phyloP scores from a whole-genome alignment of 2,329 filamentous ascomycete genomes.

The Cercospora nicotianae region DNA sequence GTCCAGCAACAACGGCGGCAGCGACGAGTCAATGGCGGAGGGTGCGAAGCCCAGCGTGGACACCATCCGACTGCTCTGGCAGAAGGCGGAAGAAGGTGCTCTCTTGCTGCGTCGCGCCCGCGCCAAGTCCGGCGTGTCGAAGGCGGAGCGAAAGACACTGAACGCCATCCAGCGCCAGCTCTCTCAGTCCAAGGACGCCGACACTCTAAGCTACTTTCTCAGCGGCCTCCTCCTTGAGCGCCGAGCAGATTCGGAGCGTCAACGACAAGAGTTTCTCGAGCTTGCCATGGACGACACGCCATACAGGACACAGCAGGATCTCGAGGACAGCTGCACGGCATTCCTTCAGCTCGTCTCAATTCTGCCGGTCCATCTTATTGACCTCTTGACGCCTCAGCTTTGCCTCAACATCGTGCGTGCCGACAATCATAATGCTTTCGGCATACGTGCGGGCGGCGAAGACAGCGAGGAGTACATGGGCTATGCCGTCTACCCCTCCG shows the following conservation, averaged over 20 bases:
- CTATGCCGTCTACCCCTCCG: constrained; percentile 49
- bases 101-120: constrained; percentile 15
- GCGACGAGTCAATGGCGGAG: constrained; percentile 16
- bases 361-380: constrained; percentile 41
- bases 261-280: constrained; percentile 35
- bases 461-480: constrained; percentile 52
- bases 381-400: constrained; percentile 38
- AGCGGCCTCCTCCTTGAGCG: constrained; percentile 42
- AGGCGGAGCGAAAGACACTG: constrained; percentile 19
- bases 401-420: constrained; percentile 42
- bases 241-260: constrained; percentile 37
- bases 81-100: constrained; percentile 23
- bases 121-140: constrained; percentile 1
- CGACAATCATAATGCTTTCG: constrained; percentile 51
- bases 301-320: constrained; percentile 44
- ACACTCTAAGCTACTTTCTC: constrained; percentile 47
- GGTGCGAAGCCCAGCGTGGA: constrained; percentile 18
- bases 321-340: constrained; percentile 42
- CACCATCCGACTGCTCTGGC: constrained; percentile 30
- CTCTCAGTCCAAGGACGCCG: constrained; percentile 31
- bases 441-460: constrained; percentile 43
- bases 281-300: constrained; percentile 46
- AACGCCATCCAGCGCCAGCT: constrained; percentile 19
- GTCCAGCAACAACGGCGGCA: constrained; percentile 17
- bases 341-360: constrained; percentile 48